Base-by-base conservation (phyloP, 164 flowering plant species). In the Brasenia schreberi region DNA sequence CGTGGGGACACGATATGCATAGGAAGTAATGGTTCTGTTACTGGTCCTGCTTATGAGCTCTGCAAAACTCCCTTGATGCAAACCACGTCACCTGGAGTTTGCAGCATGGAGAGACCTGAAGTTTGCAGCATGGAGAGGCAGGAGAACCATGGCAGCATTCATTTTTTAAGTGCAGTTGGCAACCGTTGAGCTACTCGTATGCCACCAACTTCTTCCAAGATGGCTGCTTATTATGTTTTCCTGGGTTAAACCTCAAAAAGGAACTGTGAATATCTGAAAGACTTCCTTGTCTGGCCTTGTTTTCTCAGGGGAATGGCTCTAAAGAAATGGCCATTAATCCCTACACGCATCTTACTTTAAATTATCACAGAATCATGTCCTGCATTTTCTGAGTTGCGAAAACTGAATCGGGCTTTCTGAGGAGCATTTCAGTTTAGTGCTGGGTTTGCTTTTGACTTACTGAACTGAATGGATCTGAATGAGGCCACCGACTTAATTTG, bases 1-100 rank as follows among this genome's bases (percentile, higher is more conserved):
- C 82, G 96, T 33, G 96, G 98, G 43, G 98, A 90, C 73, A 90
- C 98, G 11, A 80, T 89, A 75, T 90, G 92, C 71, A 66, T 92
- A 27, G 98, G 96, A 7, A 23, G 63, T 18, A 77, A 80, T 72
- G 74, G 68, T 45, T 65, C 76, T 14, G 86, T 83, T 71, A 82
- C 80, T 27, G 74, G 70, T 71, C 56, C 82, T 16, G 66, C 79
- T 59, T 45, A 81, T 58, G 89, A 83, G 82, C 74, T 85, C 18
- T 71, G 70, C 23, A 71, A 80, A 49, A 9, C 56, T 49, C 56
- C 56, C 56, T 9, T 49, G 12, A 14, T 49, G 16, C 3, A 9
- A 49, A 49, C 56, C 56, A 49, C 1, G 56, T 49, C 56, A 18
- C 75, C 87, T 61, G 43, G 9, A 49, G 68, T 59, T 56, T 71